Conservation (phyloP, 371 early-diverging fungal species). For the Rhizopus delemar region DNA sequence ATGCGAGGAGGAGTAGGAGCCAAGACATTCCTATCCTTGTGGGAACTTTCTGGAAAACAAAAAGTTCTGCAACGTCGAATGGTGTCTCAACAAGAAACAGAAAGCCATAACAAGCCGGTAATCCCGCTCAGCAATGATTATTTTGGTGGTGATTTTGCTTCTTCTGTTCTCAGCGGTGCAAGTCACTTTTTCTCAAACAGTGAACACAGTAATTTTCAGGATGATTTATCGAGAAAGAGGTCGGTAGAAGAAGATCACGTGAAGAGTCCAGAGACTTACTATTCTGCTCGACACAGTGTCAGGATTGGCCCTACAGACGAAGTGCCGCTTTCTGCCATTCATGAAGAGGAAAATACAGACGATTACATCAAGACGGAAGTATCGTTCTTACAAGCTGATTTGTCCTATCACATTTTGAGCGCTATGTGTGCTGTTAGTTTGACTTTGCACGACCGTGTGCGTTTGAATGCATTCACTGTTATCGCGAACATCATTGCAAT, state of each 20-base stretch:
- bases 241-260: conserved; percentile 13
- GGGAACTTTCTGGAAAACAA: conserved; percentile 46
- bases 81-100: not conserved
- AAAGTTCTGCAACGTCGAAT: not conserved
- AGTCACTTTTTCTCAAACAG: not conserved
- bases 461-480: conserved; percentile 54
- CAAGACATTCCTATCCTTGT: conserved; percentile 52
- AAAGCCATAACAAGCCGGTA: not conserved
- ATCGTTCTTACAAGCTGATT: conserved; percentile 43
- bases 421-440: conserved; percentile 62
- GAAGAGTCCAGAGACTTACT: not conserved
- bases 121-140: not conserved
- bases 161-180: not conserved
- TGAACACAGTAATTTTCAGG: not conserved
- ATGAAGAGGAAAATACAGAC: conserved; percentile 15
- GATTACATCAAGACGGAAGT: conserved; percentile 6
- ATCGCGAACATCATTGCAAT: conserved; percentile 67
- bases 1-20: conserved; percentile 62
- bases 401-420: conserved; percentile 61
- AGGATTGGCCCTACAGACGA: conserved; percentile 30
- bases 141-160: conserved; percentile 3
- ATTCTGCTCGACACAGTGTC: conserved; percentile 16
- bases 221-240: not conserved
- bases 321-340: conserved; percentile 6
- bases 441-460: conserved; percentile 61